Base-by-base conservation (phyloP, 257 asterid genomes). In the Ligustrum vulgare region DNA sequence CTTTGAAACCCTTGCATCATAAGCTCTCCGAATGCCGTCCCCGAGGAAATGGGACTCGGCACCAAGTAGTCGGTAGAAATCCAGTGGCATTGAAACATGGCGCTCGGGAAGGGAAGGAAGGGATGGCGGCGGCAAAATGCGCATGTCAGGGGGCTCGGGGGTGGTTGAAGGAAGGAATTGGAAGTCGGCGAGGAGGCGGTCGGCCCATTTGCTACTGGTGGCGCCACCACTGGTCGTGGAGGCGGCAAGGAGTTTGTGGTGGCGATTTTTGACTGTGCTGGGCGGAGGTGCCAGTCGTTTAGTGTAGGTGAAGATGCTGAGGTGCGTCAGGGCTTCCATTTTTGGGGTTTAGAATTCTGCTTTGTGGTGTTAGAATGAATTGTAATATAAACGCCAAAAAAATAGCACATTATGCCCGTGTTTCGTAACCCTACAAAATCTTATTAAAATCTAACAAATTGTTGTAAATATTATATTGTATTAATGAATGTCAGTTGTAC, bases 31-130 rank as follows among this genome's bases (percentile, higher is more conserved):
- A 70, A 95, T 92, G 64, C 99, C 99, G 74, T 95, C 99, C 10
- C 97, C 91, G 3, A 95, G 94, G 87, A 90, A 93, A 84, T 95
- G 99, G 70, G 89, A 58, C 82, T 93, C 99, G 15, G 93, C 99
- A 2, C 97, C 97, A 58, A 95, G 94, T 37, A 95, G 83, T 66
- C 90, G 80, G 80, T 95, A 95, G 83, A 93, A 95, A 76, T 95
- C 98, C 0, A 93, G 80, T 8, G 98, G 99, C 80, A 95, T 72
- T 0, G 95, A 83, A 18, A 93, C 86, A 49, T 85, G 84, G 63
- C 97, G 98, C 72, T 93, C 99, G 1, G 88, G 85, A 16, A 89
- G 87, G 54, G 98, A 80, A 56, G 92, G 87, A 31, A 89, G 86
- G 23, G 89, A 84, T 36, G 78, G 86, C 25, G 84, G 89, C 36